Percentiles rank a stretch among this genome's conserved stretches.
These are phyloP conservation scores for Pythium aquatile DNA, from an alignment of 352 stramenopile species.

Conservation along the genomic window DNA sequence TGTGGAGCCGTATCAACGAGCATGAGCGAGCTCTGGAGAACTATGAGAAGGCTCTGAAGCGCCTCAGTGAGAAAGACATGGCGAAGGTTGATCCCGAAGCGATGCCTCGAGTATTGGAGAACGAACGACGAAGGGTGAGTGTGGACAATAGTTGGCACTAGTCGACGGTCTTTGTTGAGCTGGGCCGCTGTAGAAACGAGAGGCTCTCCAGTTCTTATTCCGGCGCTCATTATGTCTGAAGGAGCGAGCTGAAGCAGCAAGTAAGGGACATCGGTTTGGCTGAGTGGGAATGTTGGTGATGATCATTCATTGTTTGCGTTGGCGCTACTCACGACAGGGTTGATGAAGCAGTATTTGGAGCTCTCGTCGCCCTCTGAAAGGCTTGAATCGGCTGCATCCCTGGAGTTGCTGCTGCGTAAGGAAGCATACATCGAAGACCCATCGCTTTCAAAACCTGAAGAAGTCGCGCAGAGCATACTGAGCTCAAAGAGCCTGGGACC, in stretches of 20 bases:
- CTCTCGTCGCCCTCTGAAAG: conserved; percentile 16
- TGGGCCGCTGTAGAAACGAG: conserved; percentile 29
- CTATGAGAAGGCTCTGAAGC: conserved; percentile 41
- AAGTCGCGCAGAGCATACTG: conserved; percentile 20
- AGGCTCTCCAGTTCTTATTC: conserved; percentile 54
- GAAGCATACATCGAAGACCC: conserved; percentile 24
- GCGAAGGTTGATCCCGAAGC: conserved; percentile 29
- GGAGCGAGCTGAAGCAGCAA: conserved; percentile 37
- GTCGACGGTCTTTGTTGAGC: background rate
- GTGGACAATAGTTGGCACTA: background rate
- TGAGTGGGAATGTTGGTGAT: background rate
- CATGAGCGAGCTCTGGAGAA: conserved; percentile 49
- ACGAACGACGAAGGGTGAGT: conserved; percentile 42
- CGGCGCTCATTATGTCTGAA: conserved; percentile 33
- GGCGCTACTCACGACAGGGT: background rate
- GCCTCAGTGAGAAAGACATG: conserved; percentile 38
- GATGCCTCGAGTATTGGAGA: conserved; percentile 34
- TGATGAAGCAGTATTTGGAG: conserved; percentile 20
- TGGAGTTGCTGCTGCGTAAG: conserved; percentile 20
- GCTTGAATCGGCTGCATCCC: conserved; percentile 1
- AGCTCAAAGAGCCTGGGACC: conserved; percentile 17
- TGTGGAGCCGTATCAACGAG: conserved; percentile 56
- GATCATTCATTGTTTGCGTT: background rate
- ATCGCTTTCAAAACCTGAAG: conserved; percentile 16
- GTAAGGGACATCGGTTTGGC: conserved; percentile 18